Evolutionary conservation across 148 eudicot species (phyloP).

Genomic region (Limonium bicolor): DNA sequence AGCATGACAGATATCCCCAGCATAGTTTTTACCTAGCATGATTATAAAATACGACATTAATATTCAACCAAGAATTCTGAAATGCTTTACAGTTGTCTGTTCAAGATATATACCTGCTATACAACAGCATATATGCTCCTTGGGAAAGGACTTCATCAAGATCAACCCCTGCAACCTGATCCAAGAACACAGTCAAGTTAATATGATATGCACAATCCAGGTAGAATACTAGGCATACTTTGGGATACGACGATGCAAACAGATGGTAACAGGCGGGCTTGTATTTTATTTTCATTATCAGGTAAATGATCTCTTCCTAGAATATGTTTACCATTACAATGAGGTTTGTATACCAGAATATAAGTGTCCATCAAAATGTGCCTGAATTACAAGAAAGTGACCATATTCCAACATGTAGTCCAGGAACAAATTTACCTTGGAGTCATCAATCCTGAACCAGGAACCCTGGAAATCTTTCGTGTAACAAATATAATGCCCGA

Average conservation of each 20-base stretch:
- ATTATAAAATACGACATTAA: background rate
- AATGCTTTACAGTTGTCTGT: background rate
- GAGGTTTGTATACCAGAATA: too few species aligned
- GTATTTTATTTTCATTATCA: too few species aligned
- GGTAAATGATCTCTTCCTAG: too few species aligned
- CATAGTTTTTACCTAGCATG: background rate
- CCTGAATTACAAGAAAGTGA: too few species aligned
- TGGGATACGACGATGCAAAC: too few species aligned
- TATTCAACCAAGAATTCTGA: background rate
- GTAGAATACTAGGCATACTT: too few species aligned
- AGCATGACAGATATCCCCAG: background rate
- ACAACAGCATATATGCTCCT: conserved; percentile 97
- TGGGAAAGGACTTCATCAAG: conserved; percentile 87
- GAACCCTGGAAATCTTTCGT: conserved; percentile 63
- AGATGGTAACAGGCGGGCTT: too few species aligned
- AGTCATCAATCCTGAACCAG: conserved; percentile 90
- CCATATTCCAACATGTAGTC: too few species aligned
- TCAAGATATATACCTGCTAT: conserved; percentile 44
- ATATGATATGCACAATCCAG: too few species aligned
- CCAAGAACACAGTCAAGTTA: too few species aligned
- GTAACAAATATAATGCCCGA: conserved; percentile 88
- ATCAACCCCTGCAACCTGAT: conserved; percentile 63
- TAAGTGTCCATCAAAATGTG: too few species aligned
- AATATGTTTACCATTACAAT: too few species aligned
- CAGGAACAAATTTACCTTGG: conserved; percentile 68